Conservation (phyloP, 306 rosid genomes). For the Prunus davidiana region DNA sequence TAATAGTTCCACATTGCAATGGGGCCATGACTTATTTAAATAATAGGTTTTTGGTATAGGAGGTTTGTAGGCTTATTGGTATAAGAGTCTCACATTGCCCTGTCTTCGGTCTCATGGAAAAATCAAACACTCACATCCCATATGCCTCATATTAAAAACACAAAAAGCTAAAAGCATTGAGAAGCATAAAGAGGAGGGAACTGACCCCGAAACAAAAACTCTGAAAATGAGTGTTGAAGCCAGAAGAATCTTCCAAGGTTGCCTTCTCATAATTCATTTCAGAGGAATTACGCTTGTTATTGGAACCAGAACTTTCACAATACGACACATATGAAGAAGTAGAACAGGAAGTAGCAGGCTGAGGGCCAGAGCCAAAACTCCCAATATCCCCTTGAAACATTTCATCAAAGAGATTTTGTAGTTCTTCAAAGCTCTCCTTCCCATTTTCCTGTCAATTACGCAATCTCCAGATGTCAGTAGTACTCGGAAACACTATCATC, state of each 20-base stretch:
- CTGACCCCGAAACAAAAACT: slow-evolving; percentile 84
- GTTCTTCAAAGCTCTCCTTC: slow-evolving; percentile 77
- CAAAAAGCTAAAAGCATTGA: not conserved
- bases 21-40: too few species aligned
- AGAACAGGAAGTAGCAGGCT: slow-evolving; percentile 28
- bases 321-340: slow-evolving; percentile 35
- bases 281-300: slow-evolving; percentile 55
- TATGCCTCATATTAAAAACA: not conserved
- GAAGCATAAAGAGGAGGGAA: slow-evolving; percentile 1
- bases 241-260: slow-evolving; percentile 26
- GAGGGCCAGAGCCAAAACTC: slow-evolving; percentile 27
- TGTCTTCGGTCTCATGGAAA: too few species aligned
- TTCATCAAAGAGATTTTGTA: slow-evolving; percentile 79
- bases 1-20: too few species aligned
- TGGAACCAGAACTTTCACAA: slow-evolving; percentile 41
- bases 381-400: slow-evolving; percentile 61
- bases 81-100: too few species aligned
- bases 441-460: slow-evolving; percentile 55
- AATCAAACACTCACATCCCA: not conserved
- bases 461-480: not conserved
- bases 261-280: slow-evolving; percentile 46
- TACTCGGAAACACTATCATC: not conserved
- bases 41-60: too few species aligned
- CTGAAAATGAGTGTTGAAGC: slow-evolving; percentile 35
- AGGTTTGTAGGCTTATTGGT: too few species aligned